Evolutionary conservation across 2,329 filamentous ascomycete species (phyloP).

Genomic region (Arthrobotrys pseudoclavata): DNA sequence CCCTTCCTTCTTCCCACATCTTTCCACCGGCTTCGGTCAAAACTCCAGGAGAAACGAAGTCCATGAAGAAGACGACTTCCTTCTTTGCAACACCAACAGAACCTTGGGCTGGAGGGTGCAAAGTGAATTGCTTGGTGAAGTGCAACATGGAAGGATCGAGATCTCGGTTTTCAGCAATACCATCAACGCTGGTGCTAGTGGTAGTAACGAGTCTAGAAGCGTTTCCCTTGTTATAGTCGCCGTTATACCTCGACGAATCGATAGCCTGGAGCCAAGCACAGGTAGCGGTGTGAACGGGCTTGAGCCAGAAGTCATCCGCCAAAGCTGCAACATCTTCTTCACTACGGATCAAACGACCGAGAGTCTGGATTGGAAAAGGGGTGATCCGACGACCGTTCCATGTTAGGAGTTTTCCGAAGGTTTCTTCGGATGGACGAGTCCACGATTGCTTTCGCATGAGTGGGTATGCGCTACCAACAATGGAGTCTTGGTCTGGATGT

Average conservation of each 20-base stretch:
- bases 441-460: slow-evolving; percentile 58
- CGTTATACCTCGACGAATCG: slow-evolving; percentile 57
- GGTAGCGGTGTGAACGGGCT: slow-evolving; percentile 57
- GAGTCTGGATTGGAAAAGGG: slow-evolving; percentile 51
- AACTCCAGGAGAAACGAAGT: slow-evolving; percentile 58
- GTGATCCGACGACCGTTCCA: slow-evolving; percentile 59
- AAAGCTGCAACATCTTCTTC: slow-evolving; percentile 55
- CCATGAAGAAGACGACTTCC: slow-evolving; percentile 57
- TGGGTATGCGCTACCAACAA: slow-evolving; percentile 47
- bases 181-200: slow-evolving; percentile 48
- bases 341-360: slow-evolving; percentile 54
- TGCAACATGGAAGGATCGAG: slow-evolving; percentile 57
- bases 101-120: slow-evolving; percentile 48
- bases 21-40: slow-evolving; percentile 49
- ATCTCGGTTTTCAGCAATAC: slow-evolving; percentile 57
- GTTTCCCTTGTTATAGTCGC: slow-evolving; percentile 53
- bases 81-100: slow-evolving; percentile 42
- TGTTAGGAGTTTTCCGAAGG: slow-evolving; percentile 47
- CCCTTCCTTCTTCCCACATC: slow-evolving; percentile 55
- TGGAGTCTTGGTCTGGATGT: slow-evolving; percentile 51
- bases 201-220: slow-evolving; percentile 49
- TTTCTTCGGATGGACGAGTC: slow-evolving; percentile 53
- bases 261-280: slow-evolving; percentile 59
- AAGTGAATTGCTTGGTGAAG: slow-evolving; percentile 56
- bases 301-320: slow-evolving; percentile 58